Evolutionary conservation across 2,329 filamentous ascomycete genomes (phyloP).

Genomic region (Cercospora beticola): DNA sequence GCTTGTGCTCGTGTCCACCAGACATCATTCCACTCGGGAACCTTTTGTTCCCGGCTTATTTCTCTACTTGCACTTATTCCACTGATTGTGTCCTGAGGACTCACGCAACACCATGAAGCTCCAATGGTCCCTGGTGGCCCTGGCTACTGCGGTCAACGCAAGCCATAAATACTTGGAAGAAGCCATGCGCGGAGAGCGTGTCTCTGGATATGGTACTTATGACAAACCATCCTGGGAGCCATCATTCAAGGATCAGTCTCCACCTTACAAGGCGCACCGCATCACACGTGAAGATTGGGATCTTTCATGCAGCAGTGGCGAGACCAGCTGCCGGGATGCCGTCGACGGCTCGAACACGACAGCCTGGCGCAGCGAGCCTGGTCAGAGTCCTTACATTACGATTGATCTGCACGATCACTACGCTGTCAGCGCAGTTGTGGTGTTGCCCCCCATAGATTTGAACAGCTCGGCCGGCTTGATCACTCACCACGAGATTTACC

Average conservation of each 20-base stretch:
- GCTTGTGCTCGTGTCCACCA: conserved; percentile 5
- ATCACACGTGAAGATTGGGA: conserved; percentile 11
- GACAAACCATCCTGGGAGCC: conserved; percentile 11
- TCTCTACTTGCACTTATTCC: neutral
- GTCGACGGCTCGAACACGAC: conserved; percentile 8
- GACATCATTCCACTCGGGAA: conserved; percentile 10
- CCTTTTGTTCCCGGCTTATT: conserved; percentile 6
- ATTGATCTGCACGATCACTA: conserved; percentile 10
- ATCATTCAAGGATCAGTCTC: conserved; percentile 6
- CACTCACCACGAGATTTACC: conserved; percentile 11
- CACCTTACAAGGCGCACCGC: conserved; percentile 10
- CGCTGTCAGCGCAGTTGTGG: conserved; percentile 6
- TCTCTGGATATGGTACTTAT: conserved; percentile 12
- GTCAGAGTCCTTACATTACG: conserved; percentile 7
- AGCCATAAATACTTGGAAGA: conserved; percentile 11
- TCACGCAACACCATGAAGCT: conserved; percentile 9
- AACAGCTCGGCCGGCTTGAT: conserved; percentile 10
- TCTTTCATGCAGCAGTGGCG: conserved; percentile 11
- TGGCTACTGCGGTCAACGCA: conserved; percentile 11
- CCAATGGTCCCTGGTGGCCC: conserved; percentile 7
- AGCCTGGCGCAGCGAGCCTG: conserved; percentile 10
- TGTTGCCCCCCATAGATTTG: conserved; percentile 9
- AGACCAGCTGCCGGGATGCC: conserved; percentile 11
- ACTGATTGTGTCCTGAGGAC: conserved; percentile 2
- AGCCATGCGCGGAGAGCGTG: conserved; percentile 11